These are phyloP conservation scores for Hericium erinaceus DNA, from an alignment of 768 basidiomycete species.

Conservation along the genomic window DNA sequence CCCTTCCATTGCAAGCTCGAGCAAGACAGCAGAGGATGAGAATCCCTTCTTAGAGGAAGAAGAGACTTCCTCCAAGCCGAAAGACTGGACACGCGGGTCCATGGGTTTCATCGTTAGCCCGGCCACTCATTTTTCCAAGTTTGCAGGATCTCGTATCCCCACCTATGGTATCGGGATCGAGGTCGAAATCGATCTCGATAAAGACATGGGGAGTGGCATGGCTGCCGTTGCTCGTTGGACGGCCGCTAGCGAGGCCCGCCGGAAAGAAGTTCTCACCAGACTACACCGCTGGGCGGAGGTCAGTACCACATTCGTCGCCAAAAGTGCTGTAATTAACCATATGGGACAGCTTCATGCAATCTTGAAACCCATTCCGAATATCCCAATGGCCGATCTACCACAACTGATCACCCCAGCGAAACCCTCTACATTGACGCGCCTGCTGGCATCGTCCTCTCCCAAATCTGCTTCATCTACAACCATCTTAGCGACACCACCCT, in stretches of 20 bases:
- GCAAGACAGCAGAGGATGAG: conserved; percentile 14
- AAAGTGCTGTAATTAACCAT: conserved; percentile 2
- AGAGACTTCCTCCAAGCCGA: conserved; percentile 24
- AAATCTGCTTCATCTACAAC: conserved; percentile 31
- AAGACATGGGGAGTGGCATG: conserved; percentile 76
- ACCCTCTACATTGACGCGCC: conserved; percentile 59
- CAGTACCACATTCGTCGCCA: conserved; percentile 11
- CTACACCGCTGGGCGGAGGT: conserved; percentile 60
- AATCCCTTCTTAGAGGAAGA: conserved; percentile 19
- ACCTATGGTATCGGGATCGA: conserved; percentile 84
- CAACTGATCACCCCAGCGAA: conserved; percentile 41
- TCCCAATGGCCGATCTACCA: conserved; percentile 63
- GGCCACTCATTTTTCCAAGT: conserved; percentile 64
- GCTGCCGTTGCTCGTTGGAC: conserved; percentile 87
- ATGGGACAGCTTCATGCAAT: conserved; percentile 41
- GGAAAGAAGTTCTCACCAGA: conserved; percentile 47
- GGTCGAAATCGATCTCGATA: conserved; percentile 78
- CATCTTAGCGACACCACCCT: conserved; percentile 23
- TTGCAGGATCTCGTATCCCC: conserved; percentile 55
- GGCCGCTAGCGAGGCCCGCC: conserved; percentile 52
- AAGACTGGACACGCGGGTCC: conserved; percentile 71
- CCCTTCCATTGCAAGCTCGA: conserved; percentile 15
- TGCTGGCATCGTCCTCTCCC: conserved; percentile 66
- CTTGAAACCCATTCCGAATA: conserved; percentile 34
- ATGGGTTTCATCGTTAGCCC: conserved; percentile 74